Percentiles rank a stretch among this genome's conserved stretches.
Evolutionary conservation across 352 stramenopile genomes (phyloP).

Genomic region (Pythium dissimile): DNA sequence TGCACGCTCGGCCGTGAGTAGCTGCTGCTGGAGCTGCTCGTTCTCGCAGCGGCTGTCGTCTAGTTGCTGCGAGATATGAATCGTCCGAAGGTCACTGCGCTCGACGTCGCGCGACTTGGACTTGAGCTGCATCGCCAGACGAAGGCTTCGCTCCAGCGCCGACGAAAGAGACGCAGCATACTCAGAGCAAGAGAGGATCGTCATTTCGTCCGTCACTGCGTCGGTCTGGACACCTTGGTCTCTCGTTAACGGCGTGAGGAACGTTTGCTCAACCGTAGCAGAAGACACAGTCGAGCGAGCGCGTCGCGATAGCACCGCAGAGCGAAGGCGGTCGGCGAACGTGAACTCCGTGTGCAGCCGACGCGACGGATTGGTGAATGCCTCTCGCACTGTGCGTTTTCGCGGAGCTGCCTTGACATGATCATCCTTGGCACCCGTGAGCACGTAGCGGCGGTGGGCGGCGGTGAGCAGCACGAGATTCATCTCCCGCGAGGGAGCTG

Average conservation of each 20-base stretch:
- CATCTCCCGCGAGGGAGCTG: constrained; percentile 14
- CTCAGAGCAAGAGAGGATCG: background rate
- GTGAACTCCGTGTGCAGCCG: constrained; percentile 1
- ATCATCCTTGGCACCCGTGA: background rate
- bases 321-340: constrained; percentile 15
- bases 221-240: constrained; percentile 8
- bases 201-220: too few species aligned
- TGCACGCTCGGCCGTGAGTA: constrained; percentile 4
- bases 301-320: constrained; percentile 6
- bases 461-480: constrained; percentile 36
- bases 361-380: constrained; percentile 8
- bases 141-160: constrained; percentile 35
- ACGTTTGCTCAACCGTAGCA: background rate
- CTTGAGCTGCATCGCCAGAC: constrained; percentile 33
- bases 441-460: constrained; percentile 22
- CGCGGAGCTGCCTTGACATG: background rate
- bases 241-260: constrained; percentile 13
- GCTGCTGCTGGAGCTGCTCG: constrained; percentile 18
- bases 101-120: constrained; percentile 45
- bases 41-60: constrained; percentile 4
- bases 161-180: constrained; percentile 29
- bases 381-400: constrained; percentile 12
- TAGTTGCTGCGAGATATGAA: constrained; percentile 28
- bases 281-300: too few species aligned
- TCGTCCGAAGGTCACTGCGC: constrained; percentile 14